These are phyloP conservation scores for Rhynchospora breviuscula DNA, from an alignment of 176 grass and related monocot species.

Conservation along the genomic window DNA sequence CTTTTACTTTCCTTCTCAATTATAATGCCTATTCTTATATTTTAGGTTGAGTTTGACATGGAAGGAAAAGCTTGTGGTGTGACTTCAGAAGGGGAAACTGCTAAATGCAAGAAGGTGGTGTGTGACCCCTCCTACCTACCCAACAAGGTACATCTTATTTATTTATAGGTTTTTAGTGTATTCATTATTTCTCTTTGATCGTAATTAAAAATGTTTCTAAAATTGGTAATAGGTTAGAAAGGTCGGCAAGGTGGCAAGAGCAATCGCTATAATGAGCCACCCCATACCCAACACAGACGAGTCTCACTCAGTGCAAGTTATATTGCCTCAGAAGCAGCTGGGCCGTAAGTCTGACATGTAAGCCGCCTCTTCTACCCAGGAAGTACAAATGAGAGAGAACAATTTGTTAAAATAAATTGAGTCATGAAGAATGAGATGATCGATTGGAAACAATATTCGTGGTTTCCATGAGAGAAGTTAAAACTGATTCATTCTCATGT, in stretches of 20 bases:
- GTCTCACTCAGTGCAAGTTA: conserved; percentile 84
- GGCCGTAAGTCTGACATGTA: conserved; percentile 91
- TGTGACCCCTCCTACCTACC: conserved; percentile 79
- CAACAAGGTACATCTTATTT: conserved; percentile 44
- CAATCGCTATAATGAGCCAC: conserved; percentile 95
- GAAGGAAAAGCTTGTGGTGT: conserved; percentile 72
- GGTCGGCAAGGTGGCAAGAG: conserved; percentile 74
- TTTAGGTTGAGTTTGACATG: conserved; percentile 69
- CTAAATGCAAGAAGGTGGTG: conserved; percentile 77
- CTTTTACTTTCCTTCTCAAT: background rate
- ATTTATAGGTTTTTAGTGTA: background rate
- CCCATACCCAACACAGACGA: conserved; percentile 86
- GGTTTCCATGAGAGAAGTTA: background rate
- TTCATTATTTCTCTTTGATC: conserved; percentile 4
- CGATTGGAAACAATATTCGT: background rate
- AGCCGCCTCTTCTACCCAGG: conserved; percentile 15
- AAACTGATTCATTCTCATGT: background rate
- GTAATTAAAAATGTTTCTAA: background rate
- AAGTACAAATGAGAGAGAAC: background rate
- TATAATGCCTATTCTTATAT: conserved; percentile 1
- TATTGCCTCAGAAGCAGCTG: conserved; percentile 94
- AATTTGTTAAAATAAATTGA: background rate
- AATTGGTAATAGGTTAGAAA: conserved; percentile 51
- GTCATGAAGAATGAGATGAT: background rate
- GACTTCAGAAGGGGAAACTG: conserved; percentile 77